A percentile compares a stretch with the other conserved stretches of the same genome.
Evolutionary conservation across 768 basidiomycete species (phyloP).

Genomic region (Pleurotus ostreatus): DNA sequence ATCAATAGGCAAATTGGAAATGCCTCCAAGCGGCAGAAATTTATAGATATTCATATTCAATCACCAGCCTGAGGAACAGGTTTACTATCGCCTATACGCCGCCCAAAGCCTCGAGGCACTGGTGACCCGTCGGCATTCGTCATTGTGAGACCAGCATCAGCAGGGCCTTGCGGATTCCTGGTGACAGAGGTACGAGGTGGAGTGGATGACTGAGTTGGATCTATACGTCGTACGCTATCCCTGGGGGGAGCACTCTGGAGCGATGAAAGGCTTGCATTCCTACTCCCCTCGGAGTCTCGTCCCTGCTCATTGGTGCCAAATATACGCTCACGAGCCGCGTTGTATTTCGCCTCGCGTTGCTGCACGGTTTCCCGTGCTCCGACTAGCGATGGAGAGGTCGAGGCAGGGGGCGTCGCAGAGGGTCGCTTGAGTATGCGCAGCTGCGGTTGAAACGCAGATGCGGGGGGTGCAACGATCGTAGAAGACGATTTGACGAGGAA

Average conservation of each 20-base stretch:
- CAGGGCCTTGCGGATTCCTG: background rate
- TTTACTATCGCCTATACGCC: background rate
- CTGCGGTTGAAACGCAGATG: constrained; percentile 54
- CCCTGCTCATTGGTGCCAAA: constrained; percentile 39
- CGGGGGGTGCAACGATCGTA: constrained; percentile 43
- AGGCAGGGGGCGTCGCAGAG: constrained; percentile 27
- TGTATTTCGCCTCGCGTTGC: constrained; percentile 70
- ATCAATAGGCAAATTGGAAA: too few species aligned
- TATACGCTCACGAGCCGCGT: constrained; percentile 70
- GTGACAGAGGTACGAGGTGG: background rate
- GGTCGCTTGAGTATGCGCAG: constrained; percentile 76
- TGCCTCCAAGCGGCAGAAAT: too few species aligned
- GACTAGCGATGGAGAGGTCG: constrained; percentile 16
- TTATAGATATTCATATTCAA: too few species aligned
- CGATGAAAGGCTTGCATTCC: background rate
- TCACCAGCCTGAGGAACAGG: background rate
- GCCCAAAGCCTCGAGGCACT: constrained; percentile 1
- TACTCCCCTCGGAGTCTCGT: background rate
- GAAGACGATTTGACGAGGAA: constrained; percentile 42
- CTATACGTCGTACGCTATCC: background rate
- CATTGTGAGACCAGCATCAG: background rate
- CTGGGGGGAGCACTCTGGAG: background rate
- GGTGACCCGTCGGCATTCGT: background rate
- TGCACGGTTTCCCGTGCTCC: constrained; percentile 29
- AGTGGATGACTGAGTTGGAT: background rate